These are phyloP conservation scores for Clavispora carvajalis DNA, from an alignment of 805 yeast species.

Conservation along the genomic window DNA sequence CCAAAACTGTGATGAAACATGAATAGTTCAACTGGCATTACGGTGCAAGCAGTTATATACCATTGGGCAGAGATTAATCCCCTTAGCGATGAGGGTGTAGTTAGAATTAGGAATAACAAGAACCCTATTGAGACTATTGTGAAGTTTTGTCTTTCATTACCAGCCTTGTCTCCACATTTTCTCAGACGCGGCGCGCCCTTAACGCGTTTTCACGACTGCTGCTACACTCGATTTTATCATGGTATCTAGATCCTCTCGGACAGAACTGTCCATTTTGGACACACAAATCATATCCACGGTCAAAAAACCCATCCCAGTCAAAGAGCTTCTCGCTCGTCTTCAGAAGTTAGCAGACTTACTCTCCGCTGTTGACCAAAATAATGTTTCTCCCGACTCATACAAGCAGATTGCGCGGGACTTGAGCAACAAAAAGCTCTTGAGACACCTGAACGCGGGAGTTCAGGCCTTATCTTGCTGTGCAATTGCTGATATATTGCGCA, in stretches of 20 bases:
- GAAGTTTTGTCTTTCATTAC: too few relatives aligned
- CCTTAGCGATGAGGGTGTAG: too few relatives aligned
- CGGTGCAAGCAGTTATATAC: too few relatives aligned
- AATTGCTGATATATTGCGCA: constrained; percentile 65
- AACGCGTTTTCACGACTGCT: not conserved
- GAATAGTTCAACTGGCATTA: too few relatives aligned
- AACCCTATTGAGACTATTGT: too few relatives aligned
- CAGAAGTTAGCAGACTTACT: constrained; percentile 59
- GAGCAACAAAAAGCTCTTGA: constrained; percentile 51
- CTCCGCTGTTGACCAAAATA: constrained; percentile 56
- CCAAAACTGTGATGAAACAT: too few relatives aligned
- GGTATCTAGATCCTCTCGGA: not conserved
- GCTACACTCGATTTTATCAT: not conserved
- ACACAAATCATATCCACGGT: constrained; percentile 53
- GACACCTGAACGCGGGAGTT: constrained; percentile 61
- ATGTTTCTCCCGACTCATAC: constrained; percentile 42
- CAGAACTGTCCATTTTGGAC: not conserved
- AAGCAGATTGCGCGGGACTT: constrained; percentile 44
- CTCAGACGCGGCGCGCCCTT: constrained; percentile 1
- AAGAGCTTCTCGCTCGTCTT: constrained; percentile 55
- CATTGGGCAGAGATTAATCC: too few relatives aligned
- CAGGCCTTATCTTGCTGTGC: constrained; percentile 70
- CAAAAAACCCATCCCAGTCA: constrained; percentile 51
- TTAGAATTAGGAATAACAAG: too few relatives aligned
- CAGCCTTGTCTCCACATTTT: not conserved